phyloP scores from a whole-genome alignment of 805 yeast genomes.

The Torulaspora delbrueckii region DNA sequence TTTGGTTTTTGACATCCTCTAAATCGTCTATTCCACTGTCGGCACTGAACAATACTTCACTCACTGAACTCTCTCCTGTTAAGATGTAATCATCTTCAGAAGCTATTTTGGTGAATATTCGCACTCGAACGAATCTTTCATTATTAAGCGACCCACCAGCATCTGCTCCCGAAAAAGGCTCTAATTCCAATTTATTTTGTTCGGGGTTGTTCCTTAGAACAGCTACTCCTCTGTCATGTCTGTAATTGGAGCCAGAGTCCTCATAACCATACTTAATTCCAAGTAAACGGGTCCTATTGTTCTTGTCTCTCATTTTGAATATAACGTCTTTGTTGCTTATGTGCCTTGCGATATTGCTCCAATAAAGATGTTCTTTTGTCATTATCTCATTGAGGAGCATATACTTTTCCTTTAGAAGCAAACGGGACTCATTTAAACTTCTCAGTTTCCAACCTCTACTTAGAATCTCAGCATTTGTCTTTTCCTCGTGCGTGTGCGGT shows the following conservation, averaged over 20 bases:
- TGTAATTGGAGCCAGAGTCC: slow-evolving; percentile 79
- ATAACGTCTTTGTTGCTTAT: slow-evolving; percentile 35
- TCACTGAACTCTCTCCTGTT: slow-evolving; percentile 50
- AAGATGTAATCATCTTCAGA: slow-evolving; percentile 48
- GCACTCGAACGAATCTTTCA: slow-evolving; percentile 52
- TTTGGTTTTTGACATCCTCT: slow-evolving; percentile 47
- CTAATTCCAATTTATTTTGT: slow-evolving; percentile 39
- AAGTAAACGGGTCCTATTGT: slow-evolving; percentile 47
- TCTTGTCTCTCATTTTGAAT: slow-evolving; percentile 59
- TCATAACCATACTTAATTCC: slow-evolving; percentile 89
- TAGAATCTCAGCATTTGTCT: slow-evolving; percentile 25
- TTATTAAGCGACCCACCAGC: slow-evolving; percentile 22
- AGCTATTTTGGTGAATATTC: slow-evolving; percentile 51
- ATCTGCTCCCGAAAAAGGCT: slow-evolving; percentile 24
- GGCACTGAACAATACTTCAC: slow-evolving; percentile 16
- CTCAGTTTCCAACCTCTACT: slow-evolving; percentile 78
- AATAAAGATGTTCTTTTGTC: slow-evolving; percentile 49
- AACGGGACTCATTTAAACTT: slow-evolving; percentile 54
- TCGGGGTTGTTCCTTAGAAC: slow-evolving; percentile 48
- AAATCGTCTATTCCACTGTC: slow-evolving; percentile 18
- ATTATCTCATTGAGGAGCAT: slow-evolving; percentile 50
- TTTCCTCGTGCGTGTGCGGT: slow-evolving; percentile 20
- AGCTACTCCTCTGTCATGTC: slow-evolving; percentile 69
- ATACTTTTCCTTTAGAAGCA: slow-evolving; percentile 48
- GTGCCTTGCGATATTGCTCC: slow-evolving; percentile 45